Base-by-base conservation (phyloP, 768 basidiomycete genomes). In the Psilocybe subaeruginosa region DNA sequence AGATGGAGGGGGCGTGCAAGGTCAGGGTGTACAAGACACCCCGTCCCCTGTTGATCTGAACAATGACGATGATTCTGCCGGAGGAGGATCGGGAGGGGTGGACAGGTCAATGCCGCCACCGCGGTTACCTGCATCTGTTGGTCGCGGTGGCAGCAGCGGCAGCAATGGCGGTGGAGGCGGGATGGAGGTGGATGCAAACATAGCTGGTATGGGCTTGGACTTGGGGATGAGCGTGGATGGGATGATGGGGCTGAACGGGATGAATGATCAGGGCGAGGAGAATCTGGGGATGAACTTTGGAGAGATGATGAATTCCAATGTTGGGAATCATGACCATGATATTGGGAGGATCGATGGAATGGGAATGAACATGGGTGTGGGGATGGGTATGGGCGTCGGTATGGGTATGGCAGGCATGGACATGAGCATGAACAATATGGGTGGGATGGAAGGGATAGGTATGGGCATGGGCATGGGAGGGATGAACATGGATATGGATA, bases 41-140 rank as follows among this genome's bases (percentile, higher is more conserved):
- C 93, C 95, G 0, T 93, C 91, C 4, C 94, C 95, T 2, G 93
- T 97, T 1, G 95, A 97, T 60, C 55, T 70, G 56, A 67, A 66
- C 74, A 74, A 92, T 17, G 68, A 62, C 8, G 54, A 57, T 48
- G 60, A 63, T 41, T 61, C 54, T 30, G 41, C 0, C 5, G 14
- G 14, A 14, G 41, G 41, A 43, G 41, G 41, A 27, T 46, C 43
- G 53, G 56, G 23, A 16, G 39, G 43, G 49, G 46, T 39, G 51
- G 52, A 23, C 51, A 64, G 62, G 30, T 82, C 86, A 8, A 95
- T 96, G 93, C 93, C 93, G 1, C 94, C 95, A 0, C 92, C 93
- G 7, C 91, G 91, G 8, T 73, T 81, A 5, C 79, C 80, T 0
- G 49, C 67, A 2, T 59, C 53, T 39, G 17, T 35, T 3, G 3